Percentiles rank a stretch among this genome's conserved stretches.
Evolutionary conservation across 2,329 filamentous ascomycete species (phyloP).

Genomic region (Pseudocercospora vitis): DNA sequence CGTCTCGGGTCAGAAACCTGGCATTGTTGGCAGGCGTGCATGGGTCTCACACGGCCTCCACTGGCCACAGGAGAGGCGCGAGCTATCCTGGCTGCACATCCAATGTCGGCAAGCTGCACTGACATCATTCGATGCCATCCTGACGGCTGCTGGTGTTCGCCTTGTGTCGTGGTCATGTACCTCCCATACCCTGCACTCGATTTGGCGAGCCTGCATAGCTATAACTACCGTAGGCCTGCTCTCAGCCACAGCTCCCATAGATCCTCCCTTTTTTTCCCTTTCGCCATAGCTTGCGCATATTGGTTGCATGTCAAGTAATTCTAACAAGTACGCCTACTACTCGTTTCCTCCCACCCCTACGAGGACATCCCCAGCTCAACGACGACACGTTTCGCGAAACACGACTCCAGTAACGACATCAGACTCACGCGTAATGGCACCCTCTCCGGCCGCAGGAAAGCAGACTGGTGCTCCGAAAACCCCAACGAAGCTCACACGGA

Average conservation of each 20-base stretch:
- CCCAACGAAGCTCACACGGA: constrained; percentile 51
- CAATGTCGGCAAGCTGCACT: constrained; percentile 17
- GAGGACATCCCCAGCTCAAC: constrained; percentile 44
- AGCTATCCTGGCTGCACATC: constrained; percentile 16
- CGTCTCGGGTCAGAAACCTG: constrained; percentile 13
- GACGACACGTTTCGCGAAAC: constrained; percentile 29
- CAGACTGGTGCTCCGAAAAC: constrained; percentile 48
- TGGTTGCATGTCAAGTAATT: constrained; percentile 51
- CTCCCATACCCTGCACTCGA: constrained; percentile 14
- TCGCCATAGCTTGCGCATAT: constrained; percentile 16
- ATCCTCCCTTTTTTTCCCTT: constrained; percentile 21
- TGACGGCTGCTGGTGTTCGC: constrained; percentile 12
- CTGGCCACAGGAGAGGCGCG: constrained; percentile 18
- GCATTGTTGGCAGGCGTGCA: constrained; percentile 14
- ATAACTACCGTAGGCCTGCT: constrained; percentile 21
- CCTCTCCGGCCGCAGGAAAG: constrained; percentile 54
- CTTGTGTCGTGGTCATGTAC: constrained; percentile 12
- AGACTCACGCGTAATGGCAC: constrained; percentile 46
- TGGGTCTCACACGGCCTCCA: constrained; percentile 3
- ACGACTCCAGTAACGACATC: constrained; percentile 35
- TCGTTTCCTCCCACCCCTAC: constrained; percentile 53
- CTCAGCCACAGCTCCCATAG: constrained; percentile 25
- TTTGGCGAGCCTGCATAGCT: constrained; percentile 18
- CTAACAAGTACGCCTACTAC: constrained; percentile 52
- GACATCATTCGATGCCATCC: constrained; percentile 20